These are phyloP conservation scores for Stagonosporopsis tanaceti DNA, from an alignment of 2,329 filamentous ascomycete genomes.

Conservation along the genomic window DNA sequence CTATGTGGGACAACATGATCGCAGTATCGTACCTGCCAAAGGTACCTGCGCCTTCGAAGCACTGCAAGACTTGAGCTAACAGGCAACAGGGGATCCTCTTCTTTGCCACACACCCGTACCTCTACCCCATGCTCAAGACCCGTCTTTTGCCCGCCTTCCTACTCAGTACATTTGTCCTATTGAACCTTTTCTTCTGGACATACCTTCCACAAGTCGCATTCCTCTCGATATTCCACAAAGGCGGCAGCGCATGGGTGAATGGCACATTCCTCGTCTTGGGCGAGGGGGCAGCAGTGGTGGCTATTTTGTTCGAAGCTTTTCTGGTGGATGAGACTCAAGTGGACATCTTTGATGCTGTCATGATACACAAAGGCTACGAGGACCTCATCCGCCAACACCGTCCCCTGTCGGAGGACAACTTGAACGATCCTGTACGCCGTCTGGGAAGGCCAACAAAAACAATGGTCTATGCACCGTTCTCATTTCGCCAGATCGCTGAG, in stretches of 20 bases:
- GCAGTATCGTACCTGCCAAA: constrained; percentile 44
- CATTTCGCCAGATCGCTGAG: constrained; percentile 87
- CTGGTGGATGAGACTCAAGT: constrained; percentile 76
- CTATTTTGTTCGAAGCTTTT: constrained; percentile 62
- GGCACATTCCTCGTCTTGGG: constrained; percentile 83
- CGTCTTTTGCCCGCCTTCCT: constrained; percentile 82
- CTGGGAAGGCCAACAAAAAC: constrained; percentile 81
- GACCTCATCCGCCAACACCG: constrained; percentile 56
- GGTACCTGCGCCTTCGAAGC: constrained; percentile 22
- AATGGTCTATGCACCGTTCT: constrained; percentile 87
- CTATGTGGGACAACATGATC: constrained; percentile 36
- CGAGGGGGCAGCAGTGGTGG: constrained; percentile 68
- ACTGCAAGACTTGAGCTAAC: constrained; percentile 18
- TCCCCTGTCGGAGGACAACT: constrained; percentile 72
- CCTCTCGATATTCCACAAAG: constrained; percentile 86
- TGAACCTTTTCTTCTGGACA: constrained; percentile 85
- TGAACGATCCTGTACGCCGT: constrained; percentile 75
- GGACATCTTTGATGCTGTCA: constrained; percentile 78
- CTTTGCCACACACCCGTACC: constrained; percentile 77
- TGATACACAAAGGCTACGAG: constrained; percentile 76
- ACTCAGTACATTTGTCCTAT: constrained; percentile 82
- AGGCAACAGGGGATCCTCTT: constrained; percentile 75
- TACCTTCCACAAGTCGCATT: constrained; percentile 92
- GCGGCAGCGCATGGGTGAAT: constrained; percentile 83
- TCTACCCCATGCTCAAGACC: constrained; percentile 81